These are phyloP conservation scores for Mediolabrus comicus DNA, from an alignment of 108 stramenopile genomes.

Conservation along the genomic window DNA sequence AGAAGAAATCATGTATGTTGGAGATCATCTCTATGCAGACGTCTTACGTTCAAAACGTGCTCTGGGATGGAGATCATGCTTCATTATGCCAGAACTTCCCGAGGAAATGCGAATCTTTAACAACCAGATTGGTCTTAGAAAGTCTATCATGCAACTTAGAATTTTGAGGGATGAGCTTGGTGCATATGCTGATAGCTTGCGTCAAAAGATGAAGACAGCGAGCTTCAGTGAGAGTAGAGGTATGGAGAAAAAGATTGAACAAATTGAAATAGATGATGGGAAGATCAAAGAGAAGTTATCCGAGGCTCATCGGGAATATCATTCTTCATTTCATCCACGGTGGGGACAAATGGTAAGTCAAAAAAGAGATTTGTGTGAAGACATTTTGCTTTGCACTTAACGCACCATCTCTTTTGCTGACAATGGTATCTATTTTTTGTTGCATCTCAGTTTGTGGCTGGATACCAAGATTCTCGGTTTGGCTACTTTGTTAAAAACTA, in stretches of 20 bases:
- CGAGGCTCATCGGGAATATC: slow-evolving; percentile 58
- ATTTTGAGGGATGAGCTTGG: slow-evolving; percentile 68
- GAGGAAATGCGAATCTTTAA: slow-evolving; percentile 79
- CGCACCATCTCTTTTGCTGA: slow-evolving; percentile 15
- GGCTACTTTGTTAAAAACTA: slow-evolving; percentile 93
- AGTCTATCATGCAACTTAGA: slow-evolving; percentile 58
- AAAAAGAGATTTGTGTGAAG: background rate
- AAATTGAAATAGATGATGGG: slow-evolving; percentile 71
- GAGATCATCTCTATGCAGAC: slow-evolving; percentile 95
- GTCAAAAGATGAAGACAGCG: slow-evolving; percentile 33
- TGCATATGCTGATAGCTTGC: slow-evolving; percentile 46
- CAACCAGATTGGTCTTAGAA: slow-evolving; percentile 41
- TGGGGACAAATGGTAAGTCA: slow-evolving; percentile 75
- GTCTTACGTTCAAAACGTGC: slow-evolving; percentile 91
- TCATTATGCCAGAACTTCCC: slow-evolving; percentile 88
- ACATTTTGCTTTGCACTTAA: background rate
- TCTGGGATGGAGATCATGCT: slow-evolving; percentile 93
- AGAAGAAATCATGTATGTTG: slow-evolving; percentile 95
- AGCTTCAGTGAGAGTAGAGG: slow-evolving; percentile 10
- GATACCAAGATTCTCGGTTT: slow-evolving; percentile 94
- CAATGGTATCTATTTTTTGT: slow-evolving; percentile 27
- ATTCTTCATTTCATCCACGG: slow-evolving; percentile 72
- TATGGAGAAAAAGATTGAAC: slow-evolving; percentile 43
- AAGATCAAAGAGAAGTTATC: slow-evolving; percentile 62
- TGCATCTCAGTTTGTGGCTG: slow-evolving; percentile 69